Evolutionary conservation across 1,284 basidiomycete genomes (phyloP).

Genomic region (Earliella scabrosa): DNA sequence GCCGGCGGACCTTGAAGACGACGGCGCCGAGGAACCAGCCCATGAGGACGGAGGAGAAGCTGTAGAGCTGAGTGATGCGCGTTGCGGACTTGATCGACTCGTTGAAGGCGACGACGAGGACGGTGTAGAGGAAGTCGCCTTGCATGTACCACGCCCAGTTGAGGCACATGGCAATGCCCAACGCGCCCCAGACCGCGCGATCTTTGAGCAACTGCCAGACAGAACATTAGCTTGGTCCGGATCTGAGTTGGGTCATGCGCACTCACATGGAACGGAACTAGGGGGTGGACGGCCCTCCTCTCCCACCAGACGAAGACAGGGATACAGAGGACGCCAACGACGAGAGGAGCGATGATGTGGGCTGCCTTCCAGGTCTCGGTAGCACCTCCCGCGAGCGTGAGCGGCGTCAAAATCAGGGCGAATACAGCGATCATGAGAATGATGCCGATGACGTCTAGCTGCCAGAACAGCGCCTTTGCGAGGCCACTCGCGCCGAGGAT

Average conservation of each 20-base stretch:
- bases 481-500: constrained; percentile 12
- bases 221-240: background rate
- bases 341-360: constrained; percentile 41
- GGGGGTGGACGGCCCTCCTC: constrained; percentile 37
- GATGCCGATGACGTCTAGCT: constrained; percentile 41
- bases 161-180: constrained; percentile 40
- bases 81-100: constrained; percentile 38
- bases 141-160: constrained; percentile 30
- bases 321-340: constrained; percentile 39
- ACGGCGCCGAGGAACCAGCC: constrained; percentile 40
- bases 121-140: constrained; percentile 10
- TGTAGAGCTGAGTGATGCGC: constrained; percentile 42
- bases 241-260: background rate
- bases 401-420: constrained; percentile 40
- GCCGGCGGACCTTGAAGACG: constrained; percentile 36
- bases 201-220: constrained; percentile 34
- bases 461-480: constrained; percentile 41
- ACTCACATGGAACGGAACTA: constrained; percentile 36
- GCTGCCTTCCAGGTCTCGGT: constrained; percentile 35
- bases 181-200: constrained; percentile 38
- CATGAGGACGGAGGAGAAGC: constrained; percentile 39
- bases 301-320: constrained; percentile 43
- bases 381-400: constrained; percentile 40
- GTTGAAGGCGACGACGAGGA: constrained; percentile 29
- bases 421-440: constrained; percentile 38